phyloP scores from a whole-genome alignment of 331 rosid species.

The Quercus phellos region DNA sequence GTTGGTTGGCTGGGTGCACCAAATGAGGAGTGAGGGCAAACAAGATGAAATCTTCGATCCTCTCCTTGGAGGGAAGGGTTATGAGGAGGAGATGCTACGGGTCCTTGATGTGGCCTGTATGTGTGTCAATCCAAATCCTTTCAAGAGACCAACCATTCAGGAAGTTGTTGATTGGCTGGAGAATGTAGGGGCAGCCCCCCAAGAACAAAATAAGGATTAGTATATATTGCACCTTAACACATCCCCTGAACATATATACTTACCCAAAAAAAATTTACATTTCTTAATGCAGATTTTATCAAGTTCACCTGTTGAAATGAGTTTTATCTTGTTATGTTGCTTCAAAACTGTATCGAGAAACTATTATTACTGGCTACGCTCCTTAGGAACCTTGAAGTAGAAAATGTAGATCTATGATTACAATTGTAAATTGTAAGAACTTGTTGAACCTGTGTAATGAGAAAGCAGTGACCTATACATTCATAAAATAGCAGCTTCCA shows the following conservation, averaged over 20 bases:
- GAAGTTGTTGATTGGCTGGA: conserved; percentile 85
- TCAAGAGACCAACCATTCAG: conserved; percentile 77
- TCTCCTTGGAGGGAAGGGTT: conserved; percentile 62
- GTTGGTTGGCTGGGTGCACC: conserved; percentile 72
- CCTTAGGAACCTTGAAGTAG: conserved; percentile 16
- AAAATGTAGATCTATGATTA: not conserved
- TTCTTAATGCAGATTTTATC: conserved; percentile 39
- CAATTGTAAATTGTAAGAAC: not conserved
- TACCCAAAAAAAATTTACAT: conserved; percentile 40
- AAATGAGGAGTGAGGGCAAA: conserved; percentile 63
- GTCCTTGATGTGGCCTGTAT: conserved; percentile 91
- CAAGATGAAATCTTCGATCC: conserved; percentile 69
- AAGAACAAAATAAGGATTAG: conserved; percentile 42
- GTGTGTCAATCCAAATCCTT: conserved; percentile 78
- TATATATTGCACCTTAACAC: conserved; percentile 18
- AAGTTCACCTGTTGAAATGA: conserved; percentile 39
- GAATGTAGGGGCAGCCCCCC: conserved; percentile 48
- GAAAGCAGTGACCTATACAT: not conserved
- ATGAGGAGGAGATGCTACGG: conserved; percentile 70
- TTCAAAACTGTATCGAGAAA: conserved; percentile 27
- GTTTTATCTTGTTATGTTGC: conserved; percentile 22
- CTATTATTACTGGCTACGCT: conserved; percentile 20
- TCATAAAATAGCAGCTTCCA: conserved; percentile 2
- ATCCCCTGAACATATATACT: conserved; percentile 42
- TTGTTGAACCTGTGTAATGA: not conserved